These are phyloP conservation scores for Coprinopsis marcescibilis DNA, from an alignment of 768 basidiomycete species.

Conservation along the genomic window DNA sequence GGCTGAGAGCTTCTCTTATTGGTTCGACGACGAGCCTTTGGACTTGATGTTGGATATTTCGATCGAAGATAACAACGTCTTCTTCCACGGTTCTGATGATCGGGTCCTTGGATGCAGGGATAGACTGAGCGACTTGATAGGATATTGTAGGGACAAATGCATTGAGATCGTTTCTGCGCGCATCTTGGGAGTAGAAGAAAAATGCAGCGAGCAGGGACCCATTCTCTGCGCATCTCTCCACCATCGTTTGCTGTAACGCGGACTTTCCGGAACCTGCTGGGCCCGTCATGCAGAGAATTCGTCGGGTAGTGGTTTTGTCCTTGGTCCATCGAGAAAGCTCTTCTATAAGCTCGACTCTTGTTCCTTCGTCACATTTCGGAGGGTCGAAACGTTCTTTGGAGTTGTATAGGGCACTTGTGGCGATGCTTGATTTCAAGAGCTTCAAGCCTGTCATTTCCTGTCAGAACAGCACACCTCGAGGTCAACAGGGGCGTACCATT, in stretches of 20 bases:
- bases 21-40: slow-evolving; percentile 7
- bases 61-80: background rate
- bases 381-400: background rate
- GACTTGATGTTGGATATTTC: slow-evolving; percentile 5
- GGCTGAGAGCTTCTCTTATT: background rate
- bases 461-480: too few species aligned
- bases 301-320: background rate
- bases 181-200: background rate
- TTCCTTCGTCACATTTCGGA: background rate
- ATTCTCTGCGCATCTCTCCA: background rate
- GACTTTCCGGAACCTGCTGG: background rate
- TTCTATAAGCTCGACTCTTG: background rate
- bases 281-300: background rate
- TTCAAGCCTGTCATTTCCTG: too few species aligned
- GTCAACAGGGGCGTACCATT: too few species aligned
- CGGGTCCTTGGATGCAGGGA: background rate
- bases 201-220: background rate
- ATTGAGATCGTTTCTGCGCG: background rate
- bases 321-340: background rate
- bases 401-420: background rate
- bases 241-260: background rate
- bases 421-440: background rate
- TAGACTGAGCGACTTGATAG: slow-evolving; percentile 6
- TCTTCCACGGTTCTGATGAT: slow-evolving; percentile 3
- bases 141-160: slow-evolving; percentile 5